phyloP scores from a whole-genome alignment of 768 basidiomycete genomes.

The Gloeopeniophorella convolvens region DNA sequence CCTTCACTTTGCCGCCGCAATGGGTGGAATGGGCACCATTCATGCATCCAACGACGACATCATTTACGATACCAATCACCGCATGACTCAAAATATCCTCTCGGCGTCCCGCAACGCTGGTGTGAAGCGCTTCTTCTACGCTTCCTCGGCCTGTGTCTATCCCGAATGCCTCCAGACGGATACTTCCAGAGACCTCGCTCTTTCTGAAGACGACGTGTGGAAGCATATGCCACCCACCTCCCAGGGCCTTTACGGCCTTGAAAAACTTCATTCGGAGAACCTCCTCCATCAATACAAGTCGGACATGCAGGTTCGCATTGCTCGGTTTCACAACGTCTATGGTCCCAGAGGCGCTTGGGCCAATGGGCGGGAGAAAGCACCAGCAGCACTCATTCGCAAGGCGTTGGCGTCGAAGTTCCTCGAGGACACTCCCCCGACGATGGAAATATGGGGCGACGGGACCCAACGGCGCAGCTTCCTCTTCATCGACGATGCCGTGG shows the following conservation, averaged over 20 bases:
- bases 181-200: conserved; percentile 33
- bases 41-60: conserved; percentile 42
- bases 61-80: conserved; percentile 45
- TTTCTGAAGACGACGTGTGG: conserved; percentile 43
- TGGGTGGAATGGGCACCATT: conserved; percentile 63
- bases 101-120: conserved; percentile 32
- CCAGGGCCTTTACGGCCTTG: conserved; percentile 54
- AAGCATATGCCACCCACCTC: conserved; percentile 33
- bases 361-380: conserved; percentile 51
- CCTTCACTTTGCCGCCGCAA: conserved; percentile 53
- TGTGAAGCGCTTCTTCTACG: conserved; percentile 43
- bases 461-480: conserved; percentile 48
- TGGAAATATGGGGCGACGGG: conserved; percentile 58
- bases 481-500: conserved; percentile 48
- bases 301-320: conserved; percentile 37
- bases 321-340: conserved; percentile 54
- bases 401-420: conserved; percentile 33
- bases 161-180: conserved; percentile 37
- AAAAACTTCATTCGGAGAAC: conserved; percentile 47
- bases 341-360: conserved; percentile 49
- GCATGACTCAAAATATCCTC: conserved; percentile 45
- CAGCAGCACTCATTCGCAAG: conserved; percentile 51
- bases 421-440: conserved; percentile 6
- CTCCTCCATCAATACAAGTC: conserved; percentile 32
- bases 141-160: conserved; percentile 57